Evolutionary conservation across 768 basidiomycete genomes (phyloP).

Genomic region (Pisolithus tinctorius): DNA sequence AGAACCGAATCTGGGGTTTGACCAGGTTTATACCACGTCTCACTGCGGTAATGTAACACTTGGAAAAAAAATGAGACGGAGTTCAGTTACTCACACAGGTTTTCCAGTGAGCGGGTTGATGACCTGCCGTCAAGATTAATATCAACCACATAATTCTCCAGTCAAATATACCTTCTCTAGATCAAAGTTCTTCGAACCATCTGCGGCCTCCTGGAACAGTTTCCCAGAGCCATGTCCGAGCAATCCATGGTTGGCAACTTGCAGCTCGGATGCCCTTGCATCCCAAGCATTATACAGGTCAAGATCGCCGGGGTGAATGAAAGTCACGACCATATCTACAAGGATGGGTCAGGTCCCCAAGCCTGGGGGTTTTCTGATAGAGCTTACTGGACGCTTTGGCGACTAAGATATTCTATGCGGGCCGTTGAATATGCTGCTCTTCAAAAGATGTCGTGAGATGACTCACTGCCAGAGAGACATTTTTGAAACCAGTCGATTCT

Average conservation of each 20-base stretch:
- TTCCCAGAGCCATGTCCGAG: conserved; percentile 85
- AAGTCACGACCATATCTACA: conserved; percentile 70
- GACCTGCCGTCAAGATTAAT: conserved; percentile 36
- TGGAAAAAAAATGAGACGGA: neutral
- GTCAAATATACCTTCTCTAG: conserved; percentile 41
- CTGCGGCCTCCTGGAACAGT: conserved; percentile 65
- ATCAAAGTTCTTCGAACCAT: conserved; percentile 82
- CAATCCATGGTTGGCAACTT: conserved; percentile 87
- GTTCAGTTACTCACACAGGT: conserved; percentile 45
- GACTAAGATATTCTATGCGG: conserved; percentile 64
- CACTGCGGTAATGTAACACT: conserved; percentile 31
- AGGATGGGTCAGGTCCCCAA: neutral
- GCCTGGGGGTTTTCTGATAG: neutral
- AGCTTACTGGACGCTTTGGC: conserved; percentile 77
- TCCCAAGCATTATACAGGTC: conserved; percentile 76
- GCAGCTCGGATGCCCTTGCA: conserved; percentile 71
- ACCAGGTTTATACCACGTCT: conserved; percentile 84
- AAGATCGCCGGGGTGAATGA: conserved; percentile 74
- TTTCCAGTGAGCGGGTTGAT: conserved; percentile 78
- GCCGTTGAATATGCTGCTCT: neutral
- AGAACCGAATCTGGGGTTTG: conserved; percentile 79
- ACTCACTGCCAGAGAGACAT: conserved; percentile 74
- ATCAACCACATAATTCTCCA: neutral
- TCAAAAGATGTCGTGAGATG: neutral
- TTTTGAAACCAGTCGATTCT: conserved; percentile 81